Evolutionary conservation across 106 monocot species (phyloP).

Genomic region (Xerophyta viscosa): DNA sequence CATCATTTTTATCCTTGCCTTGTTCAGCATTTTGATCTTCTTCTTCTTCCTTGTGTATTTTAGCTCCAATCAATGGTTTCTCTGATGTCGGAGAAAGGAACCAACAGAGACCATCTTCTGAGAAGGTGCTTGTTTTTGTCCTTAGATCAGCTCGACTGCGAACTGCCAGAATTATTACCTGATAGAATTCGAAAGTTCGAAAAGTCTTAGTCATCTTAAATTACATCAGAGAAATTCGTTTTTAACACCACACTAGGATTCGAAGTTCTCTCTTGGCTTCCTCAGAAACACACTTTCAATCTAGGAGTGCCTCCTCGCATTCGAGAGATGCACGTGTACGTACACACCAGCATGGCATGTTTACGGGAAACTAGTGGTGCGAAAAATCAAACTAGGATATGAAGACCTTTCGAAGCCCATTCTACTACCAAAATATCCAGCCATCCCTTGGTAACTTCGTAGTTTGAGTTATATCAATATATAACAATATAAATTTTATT

Average conservation of each 20-base stretch:
- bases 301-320: no score
- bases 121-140: neutral
- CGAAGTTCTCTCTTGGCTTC: neutral
- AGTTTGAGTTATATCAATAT: no score
- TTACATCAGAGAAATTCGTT: neutral
- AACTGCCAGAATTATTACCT: conserved; percentile 37
- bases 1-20: neutral
- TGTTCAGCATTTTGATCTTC: neutral
- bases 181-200: neutral
- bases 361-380: no score
- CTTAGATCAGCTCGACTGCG: conserved; percentile 8
- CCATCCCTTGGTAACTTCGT: no score
- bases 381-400: no score
- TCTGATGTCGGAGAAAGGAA: conserved; percentile 11
- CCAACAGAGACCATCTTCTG: conserved; percentile 9
- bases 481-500: no score
- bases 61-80: conserved; percentile 3
- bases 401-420: no score
- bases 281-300: no score
- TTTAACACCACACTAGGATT: neutral
- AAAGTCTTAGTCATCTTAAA: neutral
- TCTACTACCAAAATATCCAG: no score
- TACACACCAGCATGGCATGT: no score
- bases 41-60: neutral
- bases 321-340: no score